Conservation (phyloP, 164 flowering plant species). For the Vitis vinifera region DNA sequence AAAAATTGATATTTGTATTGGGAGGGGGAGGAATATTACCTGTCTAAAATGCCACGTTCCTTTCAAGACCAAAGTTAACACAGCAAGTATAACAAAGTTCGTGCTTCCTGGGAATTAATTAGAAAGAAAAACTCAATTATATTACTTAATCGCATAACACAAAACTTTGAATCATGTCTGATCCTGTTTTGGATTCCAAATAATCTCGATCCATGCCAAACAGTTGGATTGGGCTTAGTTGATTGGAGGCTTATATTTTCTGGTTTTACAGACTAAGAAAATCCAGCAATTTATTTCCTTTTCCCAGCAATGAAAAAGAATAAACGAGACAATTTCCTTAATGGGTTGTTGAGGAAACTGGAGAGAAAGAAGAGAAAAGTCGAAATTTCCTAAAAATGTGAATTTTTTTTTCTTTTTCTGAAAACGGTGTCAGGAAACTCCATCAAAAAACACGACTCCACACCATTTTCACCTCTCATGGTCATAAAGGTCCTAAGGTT, state of each 20-base stretch:
- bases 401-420: no score
- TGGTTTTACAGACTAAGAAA: background rate
- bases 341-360: background rate
- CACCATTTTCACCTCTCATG: no score
- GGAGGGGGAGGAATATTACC: conserved; percentile 34
- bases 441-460: no score
- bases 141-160: no score
- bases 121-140: background rate
- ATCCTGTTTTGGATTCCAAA: no score
- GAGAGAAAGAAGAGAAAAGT: background rate
- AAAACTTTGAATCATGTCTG: background rate
- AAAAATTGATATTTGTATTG: background rate
- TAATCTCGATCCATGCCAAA: background rate
- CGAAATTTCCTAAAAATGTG: background rate
- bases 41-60: conserved; percentile 87
- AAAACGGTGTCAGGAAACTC: no score
- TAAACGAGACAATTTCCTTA: background rate
- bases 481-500: no score
- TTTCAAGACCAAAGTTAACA: conserved; percentile 70
- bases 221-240: background rate
- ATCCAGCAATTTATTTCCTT: background rate
- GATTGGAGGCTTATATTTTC: background rate
- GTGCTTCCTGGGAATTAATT: conserved; percentile 61
- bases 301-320: background rate
- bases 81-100: conserved; percentile 74